phyloP scores from a whole-genome alignment of 2,329 filamentous ascomycete genomes.

The Elsinoe australis region DNA sequence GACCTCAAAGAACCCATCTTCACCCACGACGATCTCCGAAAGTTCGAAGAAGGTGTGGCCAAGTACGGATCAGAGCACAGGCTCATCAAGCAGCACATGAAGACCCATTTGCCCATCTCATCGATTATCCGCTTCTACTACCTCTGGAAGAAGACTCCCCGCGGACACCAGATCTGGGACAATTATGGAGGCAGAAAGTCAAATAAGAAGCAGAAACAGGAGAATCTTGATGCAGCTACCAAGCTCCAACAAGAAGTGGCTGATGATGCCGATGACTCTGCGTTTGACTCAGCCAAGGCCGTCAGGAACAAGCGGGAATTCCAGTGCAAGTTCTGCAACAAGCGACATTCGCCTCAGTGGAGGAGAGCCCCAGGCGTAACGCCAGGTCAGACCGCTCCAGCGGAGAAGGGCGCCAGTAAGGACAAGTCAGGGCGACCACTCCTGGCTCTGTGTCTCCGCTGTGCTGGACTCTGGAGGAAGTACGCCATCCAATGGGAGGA shows the following conservation, averaged over 20 bases:
- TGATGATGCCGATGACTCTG: constrained; percentile 87
- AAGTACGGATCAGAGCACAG: constrained; percentile 90
- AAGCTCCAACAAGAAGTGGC: constrained; percentile 89
- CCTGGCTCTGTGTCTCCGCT: constrained; percentile 79
- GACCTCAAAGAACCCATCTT: constrained; percentile 80
- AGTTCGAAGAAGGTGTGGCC: constrained; percentile 82
- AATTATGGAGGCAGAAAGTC: constrained; percentile 80
- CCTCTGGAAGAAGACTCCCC: constrained; percentile 90
- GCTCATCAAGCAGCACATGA: constrained; percentile 75
- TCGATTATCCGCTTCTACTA: constrained; percentile 92
- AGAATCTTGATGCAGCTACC: constrained; percentile 50
- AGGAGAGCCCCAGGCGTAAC: constrained; percentile 73
- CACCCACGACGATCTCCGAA: constrained; percentile 69
- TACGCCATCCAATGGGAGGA: constrained; percentile 97
- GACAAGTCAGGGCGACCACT: constrained; percentile 70
- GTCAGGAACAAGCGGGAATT: constrained; percentile 70
- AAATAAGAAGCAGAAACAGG: constrained; percentile 64
- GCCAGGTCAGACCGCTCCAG: constrained; percentile 60
- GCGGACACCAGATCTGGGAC: constrained; percentile 82
- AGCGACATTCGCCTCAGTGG: constrained; percentile 78
- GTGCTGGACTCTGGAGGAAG: constrained; percentile 86
- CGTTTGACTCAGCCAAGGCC: constrained; percentile 86
- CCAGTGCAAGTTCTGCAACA: constrained; percentile 86
- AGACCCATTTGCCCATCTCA: constrained; percentile 62
- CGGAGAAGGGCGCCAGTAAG: constrained; percentile 60